Conservation (phyloP, 2,329 filamentous ascomycete genomes). For the Akanthomyces lecanii region DNA sequence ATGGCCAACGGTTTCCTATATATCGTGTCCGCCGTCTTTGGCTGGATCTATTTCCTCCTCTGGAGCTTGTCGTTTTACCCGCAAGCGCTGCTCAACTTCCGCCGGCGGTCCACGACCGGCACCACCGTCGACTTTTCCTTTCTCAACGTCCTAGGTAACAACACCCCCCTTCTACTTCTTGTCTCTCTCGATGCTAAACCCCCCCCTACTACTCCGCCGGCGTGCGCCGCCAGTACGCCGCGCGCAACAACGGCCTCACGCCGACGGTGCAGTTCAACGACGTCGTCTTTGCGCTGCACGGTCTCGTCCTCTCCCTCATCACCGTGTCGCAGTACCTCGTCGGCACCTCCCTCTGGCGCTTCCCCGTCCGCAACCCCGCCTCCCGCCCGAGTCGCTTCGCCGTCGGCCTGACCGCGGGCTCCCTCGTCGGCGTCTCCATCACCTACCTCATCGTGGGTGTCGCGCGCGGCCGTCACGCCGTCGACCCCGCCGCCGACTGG, state of each 20-base stretch:
- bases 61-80: constrained; percentile 94
- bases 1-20: constrained; percentile 36
- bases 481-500: constrained; percentile 46
- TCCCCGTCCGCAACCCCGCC: constrained; percentile 51
- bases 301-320: constrained; percentile 65
- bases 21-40: constrained; percentile 55
- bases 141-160: constrained; percentile 59
- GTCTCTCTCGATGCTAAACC: not conserved
- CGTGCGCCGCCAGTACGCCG: constrained; percentile 78
- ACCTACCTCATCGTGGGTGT: constrained; percentile 45
- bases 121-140: constrained; percentile 85
- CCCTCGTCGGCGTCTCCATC: constrained; percentile 54
- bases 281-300: constrained; percentile 81
- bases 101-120: constrained; percentile 72
- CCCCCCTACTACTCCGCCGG: constrained; percentile 63
- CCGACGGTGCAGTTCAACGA: constrained; percentile 90
- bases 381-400: constrained; percentile 58
- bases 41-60: constrained; percentile 70
- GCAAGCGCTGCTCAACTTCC: constrained; percentile 76
- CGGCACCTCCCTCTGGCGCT: constrained; percentile 64
- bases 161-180: not conserved
- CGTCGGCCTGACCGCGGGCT: constrained; percentile 65
- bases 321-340: constrained; percentile 75
- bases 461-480: constrained; percentile 25
- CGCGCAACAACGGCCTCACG: constrained; percentile 67